Evolutionary conservation across 2,329 filamentous ascomycete species (phyloP), one percentile per base, ranked within the genome.

Genomic region (Fusarium nurragi): DNA sequence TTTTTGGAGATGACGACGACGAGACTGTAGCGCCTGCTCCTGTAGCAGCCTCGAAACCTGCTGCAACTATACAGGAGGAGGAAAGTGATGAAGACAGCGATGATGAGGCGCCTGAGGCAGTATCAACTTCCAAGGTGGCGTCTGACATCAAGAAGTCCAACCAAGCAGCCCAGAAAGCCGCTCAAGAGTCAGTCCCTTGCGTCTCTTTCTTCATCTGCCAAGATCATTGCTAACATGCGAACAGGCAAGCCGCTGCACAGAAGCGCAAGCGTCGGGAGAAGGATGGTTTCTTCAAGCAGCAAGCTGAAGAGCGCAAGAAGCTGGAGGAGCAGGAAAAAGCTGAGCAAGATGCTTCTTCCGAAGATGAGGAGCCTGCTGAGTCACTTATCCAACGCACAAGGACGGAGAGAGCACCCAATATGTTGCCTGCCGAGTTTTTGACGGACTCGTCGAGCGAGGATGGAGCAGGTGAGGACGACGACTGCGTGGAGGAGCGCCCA

Each of bases 201-300:
- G 22, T 39, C 28, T 7, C 21, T 18, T n/a, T 14, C 37, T 10
- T 16, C 23, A 16, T 50, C 16, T 37, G 9, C 23, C 39, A 18
- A 37, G 57, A 61, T 22, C 28, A 5, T 43, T 26, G 1, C 36
- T 71, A 50, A 71, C 48, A 22, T 21, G 10, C 45, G 2, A 23
- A 18, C 51, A 87, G 85, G 68, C 79, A 84, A 77, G 80, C 79
- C 5, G 81, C 81, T 12, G 77, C 77, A 7, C 76, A 82, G 62
- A 87, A 85, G 74, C 79, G 80, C 50, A 87, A 85, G 75, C 83
- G 85, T 32, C 82, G 85, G 70, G 80, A 84, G 72, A 80, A 82
- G 53, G 84, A 86, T 70, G 77, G 78, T 21, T 77, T 82, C 22
- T 79, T 87, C 70, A 86, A 85, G 73, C 77, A 83, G 51, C 85